These are phyloP conservation scores for Kwoniella mangroviensis DNA, from an alignment of 768 basidiomycete genomes.

Conservation along the genomic window DNA sequence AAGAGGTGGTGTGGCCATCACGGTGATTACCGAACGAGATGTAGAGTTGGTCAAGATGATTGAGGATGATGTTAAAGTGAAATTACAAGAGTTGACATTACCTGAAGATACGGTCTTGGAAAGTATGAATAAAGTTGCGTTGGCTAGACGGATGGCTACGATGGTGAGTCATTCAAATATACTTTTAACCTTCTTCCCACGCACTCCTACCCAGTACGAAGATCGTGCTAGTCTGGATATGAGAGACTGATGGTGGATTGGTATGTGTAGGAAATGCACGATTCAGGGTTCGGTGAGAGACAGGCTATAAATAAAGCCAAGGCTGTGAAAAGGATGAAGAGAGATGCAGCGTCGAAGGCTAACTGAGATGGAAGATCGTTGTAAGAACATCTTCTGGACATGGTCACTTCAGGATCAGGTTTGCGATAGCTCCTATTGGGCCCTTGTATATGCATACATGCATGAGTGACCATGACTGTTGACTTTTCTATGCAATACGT, in stretches of 20 bases:
- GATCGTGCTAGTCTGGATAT: background rate
- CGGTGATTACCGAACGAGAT: constrained; percentile 92
- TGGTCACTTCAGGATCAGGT: too few species aligned
- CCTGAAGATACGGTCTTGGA: constrained; percentile 82
- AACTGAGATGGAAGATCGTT: background rate
- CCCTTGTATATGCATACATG: background rate
- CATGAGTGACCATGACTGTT: background rate
- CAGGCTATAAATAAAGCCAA: constrained; percentile 74
- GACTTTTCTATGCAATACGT: too few species aligned
- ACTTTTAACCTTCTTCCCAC: too few species aligned
- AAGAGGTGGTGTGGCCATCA: constrained; percentile 83
- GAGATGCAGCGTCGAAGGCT: constrained; percentile 40
- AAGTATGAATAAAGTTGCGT: constrained; percentile 83
- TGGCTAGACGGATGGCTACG: constrained; percentile 87
- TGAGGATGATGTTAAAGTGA: constrained; percentile 87
- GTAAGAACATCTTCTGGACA: background rate
- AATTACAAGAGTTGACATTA: constrained; percentile 73
- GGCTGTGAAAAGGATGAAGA: constrained; percentile 62
- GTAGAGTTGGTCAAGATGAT: constrained; percentile 80
- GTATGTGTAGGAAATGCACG: constrained; percentile 65
- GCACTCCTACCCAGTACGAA: too few species aligned
- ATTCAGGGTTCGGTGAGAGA: constrained; percentile 84
- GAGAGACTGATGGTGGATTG: background rate
- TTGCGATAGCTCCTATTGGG: background rate
- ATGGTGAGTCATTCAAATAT: constrained; percentile 68